phyloP scores from a whole-genome alignment of 73 alveolate species.

The Urostyla sp. region DNA sequence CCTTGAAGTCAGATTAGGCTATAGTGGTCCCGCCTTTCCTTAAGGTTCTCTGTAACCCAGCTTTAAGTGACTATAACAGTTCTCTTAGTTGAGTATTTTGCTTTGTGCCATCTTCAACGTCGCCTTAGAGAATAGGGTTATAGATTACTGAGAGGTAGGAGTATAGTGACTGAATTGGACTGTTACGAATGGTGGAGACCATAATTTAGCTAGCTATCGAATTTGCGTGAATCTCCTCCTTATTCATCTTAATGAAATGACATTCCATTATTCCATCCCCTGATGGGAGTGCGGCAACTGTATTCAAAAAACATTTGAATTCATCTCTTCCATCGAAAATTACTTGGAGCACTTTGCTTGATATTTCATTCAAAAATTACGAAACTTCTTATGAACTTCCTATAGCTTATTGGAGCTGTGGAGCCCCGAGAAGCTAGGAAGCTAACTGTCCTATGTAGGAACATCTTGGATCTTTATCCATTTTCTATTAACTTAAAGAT shows the following conservation, averaged over 20 bases:
- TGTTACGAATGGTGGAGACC: constrained; percentile 58
- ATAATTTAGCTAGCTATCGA: constrained; percentile 35
- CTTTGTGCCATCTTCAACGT: constrained; percentile 3
- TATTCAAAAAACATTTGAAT: constrained; percentile 48
- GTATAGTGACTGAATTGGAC: constrained; percentile 56
- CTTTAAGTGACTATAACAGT: constrained; percentile 53
- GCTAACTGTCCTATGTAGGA: constrained; percentile 46
- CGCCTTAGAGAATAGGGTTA: constrained; percentile 58
- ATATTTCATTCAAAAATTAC: constrained; percentile 55
- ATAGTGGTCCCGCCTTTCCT: constrained; percentile 54
- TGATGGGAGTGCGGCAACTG: constrained; percentile 38
- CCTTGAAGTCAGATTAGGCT: constrained; percentile 31
- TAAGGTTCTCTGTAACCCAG: constrained; percentile 65
- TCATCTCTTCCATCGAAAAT: constrained; percentile 58
- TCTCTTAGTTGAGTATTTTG: constrained; percentile 42
- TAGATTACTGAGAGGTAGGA: constrained; percentile 49
- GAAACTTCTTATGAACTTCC: constrained; percentile 51
- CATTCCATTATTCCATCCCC: constrained; percentile 60
- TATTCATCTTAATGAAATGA: constrained; percentile 59
- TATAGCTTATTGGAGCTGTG: constrained; percentile 11
- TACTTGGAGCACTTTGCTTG: constrained; percentile 36
- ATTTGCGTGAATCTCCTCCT: constrained; percentile 53
- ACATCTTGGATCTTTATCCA: constrained; percentile 41
- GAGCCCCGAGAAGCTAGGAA: constrained; percentile 49
- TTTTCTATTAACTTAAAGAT: no score